Evolutionary conservation across 1,139 yeast genomes (phyloP), one percentile per base, ranked within the genome.

Genomic region (Saccharomyces hybrid): DNA sequence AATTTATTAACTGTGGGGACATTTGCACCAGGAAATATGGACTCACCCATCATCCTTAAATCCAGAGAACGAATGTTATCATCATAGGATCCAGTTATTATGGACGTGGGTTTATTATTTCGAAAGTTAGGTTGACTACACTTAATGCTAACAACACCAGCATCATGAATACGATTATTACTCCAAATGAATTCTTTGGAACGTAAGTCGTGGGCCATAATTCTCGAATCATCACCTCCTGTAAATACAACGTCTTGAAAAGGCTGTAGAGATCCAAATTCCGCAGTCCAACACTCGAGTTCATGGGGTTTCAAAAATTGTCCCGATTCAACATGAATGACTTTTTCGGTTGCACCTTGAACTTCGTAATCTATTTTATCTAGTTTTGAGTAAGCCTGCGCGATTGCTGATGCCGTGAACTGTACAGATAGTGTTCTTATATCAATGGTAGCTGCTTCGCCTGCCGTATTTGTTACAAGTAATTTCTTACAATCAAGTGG

Each of bases 31-130:
- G 71, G 72, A 48, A 64, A 68, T 3, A 70, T 55, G 5, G 59
- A 50, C 13, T 60, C 62, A 3, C 69, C 70, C 46, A 75, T 63
- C 59, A 81, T 77, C 55, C 96, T 73, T 48, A 89, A 67, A 68
- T 91, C 98, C 49, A 89, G 73, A 0, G 81, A 73, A 54, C 91
- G 76, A 50, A 93, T 70, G 55, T 78, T 69, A 65, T 93, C 98
- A 69, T 93, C 99, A 69, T 93, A 93, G 0, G 96, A 87, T 0
- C 99, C 99, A 0, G 97, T 88, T 84, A 93, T 83, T 11, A 91
- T 62, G 1, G 78, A 77, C 57, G 82, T 78, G 0, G 84, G 80
- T 52, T 73, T 75, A 0, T 57, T 41, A 4, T 51, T 26, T 31
- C 71, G 60, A 49, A 68, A 69, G 4, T 60, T 62, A 3, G 56